Percentiles rank a stretch among this genome's conserved stretches.
These are phyloP conservation scores for Termitomyces heimii DNA, from an alignment of 768 basidiomycete species.

Conservation along the genomic window DNA sequence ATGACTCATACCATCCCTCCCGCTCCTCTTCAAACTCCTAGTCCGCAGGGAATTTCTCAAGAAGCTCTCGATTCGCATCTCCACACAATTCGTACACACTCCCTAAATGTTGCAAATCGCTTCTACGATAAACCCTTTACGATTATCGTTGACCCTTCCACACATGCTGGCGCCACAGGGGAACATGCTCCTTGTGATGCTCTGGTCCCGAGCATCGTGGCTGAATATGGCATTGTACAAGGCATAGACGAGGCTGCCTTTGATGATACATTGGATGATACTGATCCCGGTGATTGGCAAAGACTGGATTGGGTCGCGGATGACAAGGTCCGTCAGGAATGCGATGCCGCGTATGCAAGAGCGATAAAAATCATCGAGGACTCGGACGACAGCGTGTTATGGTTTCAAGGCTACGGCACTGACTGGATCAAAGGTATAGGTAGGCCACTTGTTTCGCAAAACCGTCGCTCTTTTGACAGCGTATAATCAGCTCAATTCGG, in stretches of 20 bases:
- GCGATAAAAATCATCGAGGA: conserved; percentile 59
- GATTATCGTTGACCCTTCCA: conserved; percentile 78
- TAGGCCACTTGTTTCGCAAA: conserved; percentile 26
- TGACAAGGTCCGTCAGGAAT: conserved; percentile 48
- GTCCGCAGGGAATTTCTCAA: conserved; percentile 29
- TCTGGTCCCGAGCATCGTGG: conserved; percentile 80
- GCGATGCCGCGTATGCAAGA: conserved; percentile 47
- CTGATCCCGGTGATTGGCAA: conserved; percentile 37
- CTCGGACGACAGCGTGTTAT: conserved; percentile 80
- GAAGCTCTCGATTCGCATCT: conserved; percentile 63
- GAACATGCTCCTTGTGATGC: conserved; percentile 93
- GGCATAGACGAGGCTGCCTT: conserved; percentile 51
- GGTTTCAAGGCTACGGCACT: conserved; percentile 77
- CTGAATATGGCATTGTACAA: conserved; percentile 75
- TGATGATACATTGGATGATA: conserved; percentile 10
- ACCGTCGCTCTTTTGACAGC: not conserved
- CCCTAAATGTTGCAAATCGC: conserved; percentile 62
- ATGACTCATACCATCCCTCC: conserved; percentile 44
- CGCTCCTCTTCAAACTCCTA: conserved; percentile 13
- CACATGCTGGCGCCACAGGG: conserved; percentile 80
- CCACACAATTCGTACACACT: conserved; percentile 61
- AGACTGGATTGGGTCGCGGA: conserved; percentile 75
- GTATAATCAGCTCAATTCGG: conserved; percentile 30
- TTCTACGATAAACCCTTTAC: conserved; percentile 90
- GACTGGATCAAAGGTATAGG: conserved; percentile 81